Evolutionary conservation across 2,329 filamentous ascomycete genomes (phyloP), one percentile per base, ranked within the genome.

Genomic region (Colletotrichum trifolii): DNA sequence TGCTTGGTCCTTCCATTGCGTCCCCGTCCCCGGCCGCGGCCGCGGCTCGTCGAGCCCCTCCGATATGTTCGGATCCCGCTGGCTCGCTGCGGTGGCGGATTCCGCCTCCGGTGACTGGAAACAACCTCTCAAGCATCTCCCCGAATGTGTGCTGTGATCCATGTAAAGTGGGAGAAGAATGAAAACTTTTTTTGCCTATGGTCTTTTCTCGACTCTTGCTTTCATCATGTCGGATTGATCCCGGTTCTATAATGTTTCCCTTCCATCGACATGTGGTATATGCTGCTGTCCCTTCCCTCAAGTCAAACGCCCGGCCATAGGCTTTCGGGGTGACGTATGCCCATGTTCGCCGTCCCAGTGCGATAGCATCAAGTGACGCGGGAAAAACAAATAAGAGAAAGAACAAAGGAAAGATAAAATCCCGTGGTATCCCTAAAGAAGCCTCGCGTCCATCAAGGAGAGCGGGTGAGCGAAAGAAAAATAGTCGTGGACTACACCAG

Each of bases 401-500:
- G 34, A 39, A 55, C 13, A 47, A 34, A 60, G 45, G 46, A 54
- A 62, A 53, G 47, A 60, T 34, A 39, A 38, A 42, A 25, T 33
- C 36, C 40, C 4, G 34, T 55, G 48, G 54, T 57, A 49, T 66
- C 48, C 56, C 56, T 61, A 61, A 53, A 56, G 25, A 65, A 46
- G 34, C 52, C 62, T 48, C 63, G 48, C 52, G 10, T 66, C 66
- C 66, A 58, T 67, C 66, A 54, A 67, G 66, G 62, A 66, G 34
- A 58, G 54, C 52, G 66, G 57, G 48, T 8, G 49, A 60, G 35
- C 36, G 46, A 66, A 68, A 59, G 45, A 59, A 67, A 68, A 64
- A 67, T 53, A 64, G 55, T 64, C 64, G 61, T 64, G 56, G 60
- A 67, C 61, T 66, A 66, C 64, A 59, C 60, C 60, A 66, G 56